Base-by-base conservation (phyloP, 2,329 filamentous ascomycete genomes). In the Aureobasidium sp. region DNA sequence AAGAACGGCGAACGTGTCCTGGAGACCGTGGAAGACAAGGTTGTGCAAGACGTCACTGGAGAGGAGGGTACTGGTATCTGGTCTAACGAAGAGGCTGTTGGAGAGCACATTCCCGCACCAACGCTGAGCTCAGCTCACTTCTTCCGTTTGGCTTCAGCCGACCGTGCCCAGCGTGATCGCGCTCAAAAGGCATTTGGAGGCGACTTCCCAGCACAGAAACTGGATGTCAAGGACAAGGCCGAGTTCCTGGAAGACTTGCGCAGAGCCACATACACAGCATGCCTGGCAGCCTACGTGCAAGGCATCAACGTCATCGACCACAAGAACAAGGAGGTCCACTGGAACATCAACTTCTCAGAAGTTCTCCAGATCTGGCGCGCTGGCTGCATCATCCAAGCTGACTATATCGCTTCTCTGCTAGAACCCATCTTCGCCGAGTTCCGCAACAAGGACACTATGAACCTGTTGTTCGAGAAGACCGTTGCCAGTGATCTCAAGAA, bases 381-480 rank as follows among this genome's bases (percentile, higher is more conserved):
- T 0, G 86, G 87, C 8, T 89, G 86, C 71, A 89, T 90, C 71
- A 89, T 90, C 68, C 82, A 86, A 67, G 81, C 83, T 1, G 85
- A 88, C 65, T 78, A 83, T 66, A 85, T 90, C 63, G 80, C 81
- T 3, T 80, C 85, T 55, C 71, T 89, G 34, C 76, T 89, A 2
- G 75, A 78, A 6, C 71, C 73, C 0, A 74, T 82, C 51, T 80
- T 76, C 32, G 67, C 68, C 25, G 64, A 69, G 5, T 67, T 70
- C 6, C 36, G 55, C 48, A 67, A 70, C 1, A 71, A 76, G 13
- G 72, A 76, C 32, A 72, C 72, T 41, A 75, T 79, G 65, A 77
- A 83, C 61, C 73, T 83, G 6, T 73, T 79, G 4, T 74, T 73
- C 65, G 72, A 81, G 59, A 69, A 77, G 6, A 72, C 74, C 21